Percentiles rank a stretch among this genome's conserved stretches.
Conservation (phyloP, 75 land plant genomes). For the Pseudotsuga menziesii region DNA sequence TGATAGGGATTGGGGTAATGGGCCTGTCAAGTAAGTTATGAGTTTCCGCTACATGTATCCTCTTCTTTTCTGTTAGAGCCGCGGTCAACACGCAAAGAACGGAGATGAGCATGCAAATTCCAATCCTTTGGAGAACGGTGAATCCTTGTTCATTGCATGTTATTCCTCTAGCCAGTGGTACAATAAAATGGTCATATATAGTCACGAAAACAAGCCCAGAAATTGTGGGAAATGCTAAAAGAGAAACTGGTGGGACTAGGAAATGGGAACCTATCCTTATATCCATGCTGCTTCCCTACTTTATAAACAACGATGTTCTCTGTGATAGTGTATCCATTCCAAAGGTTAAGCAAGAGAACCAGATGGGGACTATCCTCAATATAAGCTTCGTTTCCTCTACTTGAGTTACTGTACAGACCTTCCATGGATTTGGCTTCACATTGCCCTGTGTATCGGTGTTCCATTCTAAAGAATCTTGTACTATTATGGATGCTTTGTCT, state of each 20-base stretch:
- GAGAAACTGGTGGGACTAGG: constrained; percentile 27
- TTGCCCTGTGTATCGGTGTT: not conserved
- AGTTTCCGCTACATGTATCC: constrained; percentile 12
- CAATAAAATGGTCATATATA: constrained; percentile 26
- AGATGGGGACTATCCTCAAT: constrained; percentile 33
- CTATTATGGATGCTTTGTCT: constrained; percentile 28
- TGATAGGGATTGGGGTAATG: constrained; percentile 2
- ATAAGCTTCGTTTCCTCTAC: constrained; percentile 42
- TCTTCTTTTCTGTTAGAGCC: constrained; percentile 32
- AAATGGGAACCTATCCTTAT: constrained; percentile 17
- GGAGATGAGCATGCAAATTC: constrained; percentile 17
- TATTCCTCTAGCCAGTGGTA: constrained; percentile 17
- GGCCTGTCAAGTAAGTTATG: not conserved
- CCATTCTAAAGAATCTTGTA: not conserved
- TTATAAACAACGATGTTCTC: constrained; percentile 22
- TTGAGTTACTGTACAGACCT: constrained; percentile 41
- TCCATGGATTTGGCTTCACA: constrained; percentile 17
- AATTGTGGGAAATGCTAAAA: constrained; percentile 21
- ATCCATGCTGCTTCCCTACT: constrained; percentile 32
- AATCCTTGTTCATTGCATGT: constrained; percentile 16
- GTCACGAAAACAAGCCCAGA: constrained; percentile 19
- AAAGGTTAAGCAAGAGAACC: constrained; percentile 17
- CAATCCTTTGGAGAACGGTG: constrained; percentile 23
- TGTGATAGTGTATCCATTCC: constrained; percentile 15
- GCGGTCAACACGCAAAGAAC: constrained; percentile 15